These are phyloP conservation scores for Metschnikowia gelsemii DNA, from an alignment of 805 yeast species.

Conservation along the genomic window DNA sequence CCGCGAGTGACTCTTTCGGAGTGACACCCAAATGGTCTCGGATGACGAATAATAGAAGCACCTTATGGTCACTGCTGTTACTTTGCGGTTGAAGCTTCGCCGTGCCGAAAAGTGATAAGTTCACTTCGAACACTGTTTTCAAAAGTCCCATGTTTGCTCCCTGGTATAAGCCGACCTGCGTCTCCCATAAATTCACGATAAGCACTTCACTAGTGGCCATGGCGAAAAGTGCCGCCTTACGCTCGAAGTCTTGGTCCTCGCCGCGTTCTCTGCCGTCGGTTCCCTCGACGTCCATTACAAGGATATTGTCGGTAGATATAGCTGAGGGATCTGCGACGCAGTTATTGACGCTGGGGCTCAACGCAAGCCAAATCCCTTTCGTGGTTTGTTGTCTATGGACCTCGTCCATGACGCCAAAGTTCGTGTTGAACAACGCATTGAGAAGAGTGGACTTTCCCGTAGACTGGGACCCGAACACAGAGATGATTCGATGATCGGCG, in stretches of 20 bases:
- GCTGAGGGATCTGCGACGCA: constrained; percentile 5
- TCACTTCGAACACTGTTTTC: constrained; percentile 95
- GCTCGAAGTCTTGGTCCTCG: constrained; percentile 96
- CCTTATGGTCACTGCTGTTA: constrained; percentile 49
- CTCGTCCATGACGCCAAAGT: constrained; percentile 93
- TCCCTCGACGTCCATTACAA: constrained; percentile 97
- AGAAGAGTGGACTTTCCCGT: constrained; percentile 94
- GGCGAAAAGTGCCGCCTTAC: constrained; percentile 95
- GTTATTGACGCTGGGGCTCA: constrained; percentile 32
- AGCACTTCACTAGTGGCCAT: constrained; percentile 86
- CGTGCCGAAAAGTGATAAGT: constrained; percentile 76
- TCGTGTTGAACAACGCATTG: constrained; percentile 74
- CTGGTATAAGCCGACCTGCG: constrained; percentile 93
- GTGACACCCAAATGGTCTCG: constrained; percentile 91
- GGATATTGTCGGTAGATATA: constrained; percentile 39
- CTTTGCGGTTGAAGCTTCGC: constrained; percentile 31
- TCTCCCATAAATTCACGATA: constrained; percentile 94
- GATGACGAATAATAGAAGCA: constrained; percentile 78
- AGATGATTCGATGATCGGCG: constrained; percentile 79
- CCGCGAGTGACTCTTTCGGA: constrained; percentile 68
- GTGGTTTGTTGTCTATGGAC: constrained; percentile 79
- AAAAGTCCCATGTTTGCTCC: constrained; percentile 96
- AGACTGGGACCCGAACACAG: constrained; percentile 96
- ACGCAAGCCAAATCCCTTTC: constrained; percentile 48
- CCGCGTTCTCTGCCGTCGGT: constrained; percentile 98